Evolutionary conservation across 2,329 filamentous ascomycete genomes (phyloP).

Genomic region (Ascochyta koolunga): DNA sequence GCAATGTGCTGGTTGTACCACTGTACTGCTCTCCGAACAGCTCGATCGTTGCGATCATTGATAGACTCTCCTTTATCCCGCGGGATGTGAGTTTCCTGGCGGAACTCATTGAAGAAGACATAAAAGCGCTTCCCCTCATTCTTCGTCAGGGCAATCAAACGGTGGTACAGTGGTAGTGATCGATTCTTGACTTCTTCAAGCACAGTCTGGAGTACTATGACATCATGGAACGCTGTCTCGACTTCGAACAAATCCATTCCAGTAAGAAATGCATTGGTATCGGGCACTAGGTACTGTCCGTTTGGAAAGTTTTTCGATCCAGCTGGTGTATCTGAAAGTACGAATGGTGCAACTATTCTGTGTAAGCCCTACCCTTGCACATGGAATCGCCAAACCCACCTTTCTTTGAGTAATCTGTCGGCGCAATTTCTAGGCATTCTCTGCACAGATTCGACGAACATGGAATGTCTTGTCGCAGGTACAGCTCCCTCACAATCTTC

Average conservation of each 20-base stretch:
- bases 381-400: conserved; percentile 54
- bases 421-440: conserved; percentile 74
- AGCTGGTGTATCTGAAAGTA: conserved; percentile 87
- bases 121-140: conserved; percentile 98
- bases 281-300: conserved; percentile 92
- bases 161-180: conserved; percentile 92
- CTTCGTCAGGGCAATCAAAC: conserved; percentile 86
- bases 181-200: conserved; percentile 94
- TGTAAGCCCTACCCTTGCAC: conserved; percentile 26
- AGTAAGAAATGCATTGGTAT: conserved; percentile 93
- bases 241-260: conserved; percentile 98
- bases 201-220: conserved; percentile 95
- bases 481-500: conserved; percentile 97
- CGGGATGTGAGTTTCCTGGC: conserved; percentile 84
- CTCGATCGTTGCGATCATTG: conserved; percentile 95
- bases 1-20: conserved; percentile 90
- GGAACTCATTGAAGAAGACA: conserved; percentile 98
- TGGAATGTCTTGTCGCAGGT: conserved; percentile 93
- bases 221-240: conserved; percentile 89
- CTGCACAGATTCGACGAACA: conserved; percentile 92
- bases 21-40: conserved; percentile 80
- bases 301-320: conserved; percentile 81
- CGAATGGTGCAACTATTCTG: conserved; percentile 72
- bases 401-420: conserved; percentile 78
- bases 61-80: conserved; percentile 81